Evolutionary conservation across 2,329 filamentous ascomycete genomes (phyloP), one percentile per base, ranked within the genome.

Genomic region (Meredithiella fracta): DNA sequence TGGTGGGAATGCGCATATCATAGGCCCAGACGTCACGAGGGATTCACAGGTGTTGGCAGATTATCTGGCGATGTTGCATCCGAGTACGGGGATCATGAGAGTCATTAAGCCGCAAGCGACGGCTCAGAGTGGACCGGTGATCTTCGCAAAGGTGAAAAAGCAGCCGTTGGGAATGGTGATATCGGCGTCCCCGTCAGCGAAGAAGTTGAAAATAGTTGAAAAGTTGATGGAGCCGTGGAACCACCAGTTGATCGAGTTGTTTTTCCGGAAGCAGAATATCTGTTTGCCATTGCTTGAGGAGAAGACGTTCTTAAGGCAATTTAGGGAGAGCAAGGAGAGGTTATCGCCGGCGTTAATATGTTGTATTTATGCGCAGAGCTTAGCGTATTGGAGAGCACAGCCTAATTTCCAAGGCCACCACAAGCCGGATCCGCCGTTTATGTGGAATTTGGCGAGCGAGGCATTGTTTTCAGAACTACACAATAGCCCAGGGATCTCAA

Each of bases 241-340:
- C 20, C 67, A 71, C 23, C 71, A 77, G 53, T 62, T 82, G 7
- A 67, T 81, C 44, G 70, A 72, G 26, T 59, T 74, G 71, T 80
- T 79, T 62, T 73, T 80, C 56, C 67, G 71, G 31, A 71, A 75
- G 55, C 72, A 77, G 40, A 78, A 82, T 62, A 67, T 68, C n/a
- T 78, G 76, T n/a, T 77, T 82, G 58, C 80, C 79, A 0, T 67
- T 83, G 1, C 69, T 82, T 6, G 77, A 83, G 58, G 74, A 78
- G 47, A 64, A 69, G 2, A 70, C 72, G 0, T 78, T 82, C 56
- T 69, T 73, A 58, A 68, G 69, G 9, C 72, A 73, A 22, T 75
- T 74, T 56, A 67, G 63, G 0, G 64, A 67, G 4, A 65, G 68
- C 31, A 72, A 73, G 57, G 68, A 73, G 8, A 68, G 71, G 8